Evolutionary conservation across 2,329 filamentous ascomycete species (phyloP).

Genomic region (Capronia americana): DNA sequence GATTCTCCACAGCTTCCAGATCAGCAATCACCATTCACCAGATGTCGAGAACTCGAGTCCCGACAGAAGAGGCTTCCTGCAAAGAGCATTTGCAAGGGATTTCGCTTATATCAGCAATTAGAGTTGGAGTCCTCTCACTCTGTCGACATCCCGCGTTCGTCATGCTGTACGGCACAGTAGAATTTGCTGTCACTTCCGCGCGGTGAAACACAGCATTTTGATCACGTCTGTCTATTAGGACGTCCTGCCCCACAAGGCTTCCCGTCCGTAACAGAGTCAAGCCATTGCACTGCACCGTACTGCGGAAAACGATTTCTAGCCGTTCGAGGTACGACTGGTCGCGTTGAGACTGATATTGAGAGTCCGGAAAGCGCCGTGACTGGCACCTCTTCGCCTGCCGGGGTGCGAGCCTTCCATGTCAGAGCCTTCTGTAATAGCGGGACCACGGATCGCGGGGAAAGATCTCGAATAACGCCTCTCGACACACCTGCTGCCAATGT

Average conservation of each 20-base stretch:
- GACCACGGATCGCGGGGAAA: constrained; percentile 31
- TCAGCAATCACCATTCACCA: neutral
- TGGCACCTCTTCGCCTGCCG: constrained; percentile 31
- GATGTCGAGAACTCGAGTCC: neutral
- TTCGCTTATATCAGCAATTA: neutral
- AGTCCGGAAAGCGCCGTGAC: constrained; percentile 28
- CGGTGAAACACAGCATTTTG: neutral
- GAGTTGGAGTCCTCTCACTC: neutral
- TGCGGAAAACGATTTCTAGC: constrained; percentile 28
- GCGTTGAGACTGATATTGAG: constrained; percentile 36
- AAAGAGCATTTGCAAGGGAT: neutral
- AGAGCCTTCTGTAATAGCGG: constrained; percentile 36
- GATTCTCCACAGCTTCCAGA: constrained; percentile 8
- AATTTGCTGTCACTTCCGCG: neutral
- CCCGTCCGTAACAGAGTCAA: constrained; percentile 26
- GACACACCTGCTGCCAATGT: constrained; percentile 34
- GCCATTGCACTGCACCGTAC: constrained; percentile 36
- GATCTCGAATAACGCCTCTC: constrained; percentile 33
- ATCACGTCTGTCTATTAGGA: constrained; percentile 11
- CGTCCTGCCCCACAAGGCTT: constrained; percentile 28
- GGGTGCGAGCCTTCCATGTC: constrained; percentile 31
- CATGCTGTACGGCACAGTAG: neutral
- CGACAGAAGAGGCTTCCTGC: neutral
- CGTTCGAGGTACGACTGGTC: constrained; percentile 28
- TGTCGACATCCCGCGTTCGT: neutral